Base-by-base conservation (phyloP, 345 rosid species). In the Salix exigua region DNA sequence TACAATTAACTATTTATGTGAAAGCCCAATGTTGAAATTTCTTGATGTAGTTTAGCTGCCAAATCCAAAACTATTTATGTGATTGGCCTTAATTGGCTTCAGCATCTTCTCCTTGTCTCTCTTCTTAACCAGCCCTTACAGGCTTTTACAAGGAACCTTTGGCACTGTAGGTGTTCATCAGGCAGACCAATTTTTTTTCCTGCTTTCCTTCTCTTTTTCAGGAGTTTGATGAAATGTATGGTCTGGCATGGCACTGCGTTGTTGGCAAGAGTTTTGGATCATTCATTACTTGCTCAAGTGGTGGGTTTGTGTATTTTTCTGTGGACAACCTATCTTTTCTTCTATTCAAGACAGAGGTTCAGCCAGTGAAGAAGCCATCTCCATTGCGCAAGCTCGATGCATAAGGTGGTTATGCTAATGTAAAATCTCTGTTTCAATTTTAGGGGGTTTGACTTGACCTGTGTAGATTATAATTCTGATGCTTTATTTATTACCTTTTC, bases 301-400 rank as follows among this genome's bases (percentile, higher is more conserved):
- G 86, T 23, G 86, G 88, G 55, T 85, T 85, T 62, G 77, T 80
- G 44, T 82, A 80, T 76, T 85, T 85, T 78, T 85, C 86, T 1
- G 73, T 75, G 21, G 88, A 85, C 73, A 88, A 73, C 73, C 77
- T 88, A 58, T 87, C 74, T 71, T 78, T 91, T 74, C 90, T 88
- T 65, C 87, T 91, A 46, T 88, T 91, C 79, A 91, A 89, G 83
- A 90, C 91, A 5, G 88, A 88, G 84, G 85, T 84, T n/a, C 84
- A 80, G n/a, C 87, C 86, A 10, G 73, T 75, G 25, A 62, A 19
- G 16, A 83, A 69, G 71, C 8, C 66, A 38, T 80, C 84, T 62
- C 37, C 77, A 23, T 23, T 48, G 71, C 17, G 31, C 53, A 79
- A 74, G 17, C 70, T 74, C 35, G 28, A 78, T 21, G 68, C 68